Evolutionary conservation across 2,329 filamentous ascomycete species (phyloP).

Genomic region (Pseudopyricularia javanii): DNA sequence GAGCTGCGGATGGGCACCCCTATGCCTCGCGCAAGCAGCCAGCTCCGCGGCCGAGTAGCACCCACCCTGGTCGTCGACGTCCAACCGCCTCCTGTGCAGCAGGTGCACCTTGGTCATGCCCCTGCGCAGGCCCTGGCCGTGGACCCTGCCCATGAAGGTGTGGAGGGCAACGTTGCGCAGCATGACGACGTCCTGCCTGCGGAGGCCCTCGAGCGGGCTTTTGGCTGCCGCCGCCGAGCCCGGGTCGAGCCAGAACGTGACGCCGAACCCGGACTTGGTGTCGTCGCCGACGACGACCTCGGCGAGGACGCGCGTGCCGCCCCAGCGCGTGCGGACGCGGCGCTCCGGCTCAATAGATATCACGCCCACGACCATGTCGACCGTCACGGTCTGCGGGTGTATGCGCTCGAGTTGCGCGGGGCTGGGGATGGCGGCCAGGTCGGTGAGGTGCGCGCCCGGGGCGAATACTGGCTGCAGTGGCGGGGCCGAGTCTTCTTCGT

Average conservation of each 20-base stretch:
- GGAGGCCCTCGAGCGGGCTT: conserved; percentile 31
- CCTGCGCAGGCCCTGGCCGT: conserved; percentile 68
- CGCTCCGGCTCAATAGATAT: conserved; percentile 59
- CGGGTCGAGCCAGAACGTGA: conserved; percentile 66
- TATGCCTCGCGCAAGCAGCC: conserved; percentile 12
- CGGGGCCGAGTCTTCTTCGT: not conserved
- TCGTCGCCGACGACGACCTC: conserved; percentile 79
- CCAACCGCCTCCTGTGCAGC: conserved; percentile 43
- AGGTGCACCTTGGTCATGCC: conserved; percentile 59
- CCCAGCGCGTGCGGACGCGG: conserved; percentile 54
- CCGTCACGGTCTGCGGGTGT: conserved; percentile 67
- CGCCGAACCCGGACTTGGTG: conserved; percentile 64
- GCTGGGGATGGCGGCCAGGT: conserved; percentile 59
- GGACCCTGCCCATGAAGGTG: conserved; percentile 64
- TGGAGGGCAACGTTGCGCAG: conserved; percentile 69
- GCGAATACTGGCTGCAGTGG: conserved; percentile 10
- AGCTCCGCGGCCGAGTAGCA: conserved; percentile 43
- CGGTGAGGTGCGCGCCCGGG: conserved; percentile 31
- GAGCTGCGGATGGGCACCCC: conserved; percentile 32
- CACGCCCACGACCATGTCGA: conserved; percentile 71
- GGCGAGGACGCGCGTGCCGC: conserved; percentile 50
- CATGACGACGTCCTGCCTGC: conserved; percentile 65
- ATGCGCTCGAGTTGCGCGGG: conserved; percentile 54
- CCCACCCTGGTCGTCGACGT: conserved; percentile 38
- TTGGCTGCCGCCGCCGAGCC: conserved; percentile 8